Evolutionary conservation across 2,329 filamentous ascomycete species (phyloP).

Genomic region (Fusarium veterinarium): DNA sequence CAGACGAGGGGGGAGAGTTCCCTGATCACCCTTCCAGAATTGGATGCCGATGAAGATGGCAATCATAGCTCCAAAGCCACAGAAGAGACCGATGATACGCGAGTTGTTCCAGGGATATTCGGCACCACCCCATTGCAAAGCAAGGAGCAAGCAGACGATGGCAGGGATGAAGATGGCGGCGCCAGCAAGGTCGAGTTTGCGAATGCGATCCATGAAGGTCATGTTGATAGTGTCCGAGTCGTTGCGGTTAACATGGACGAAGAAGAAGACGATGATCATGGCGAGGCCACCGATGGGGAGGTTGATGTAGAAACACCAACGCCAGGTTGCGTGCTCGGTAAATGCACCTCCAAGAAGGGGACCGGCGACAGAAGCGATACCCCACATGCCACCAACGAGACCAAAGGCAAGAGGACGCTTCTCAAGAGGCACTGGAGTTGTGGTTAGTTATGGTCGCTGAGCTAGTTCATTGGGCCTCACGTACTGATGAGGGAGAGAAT

Average conservation of each 20-base stretch:
- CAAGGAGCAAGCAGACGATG: conserved; percentile 65
- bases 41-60: conserved; percentile 61
- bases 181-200: conserved; percentile 62
- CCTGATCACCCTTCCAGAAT: conserved; percentile 55
- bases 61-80: conserved; percentile 59
- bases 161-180: conserved; percentile 63
- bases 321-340: conserved; percentile 61
- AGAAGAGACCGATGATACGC: conserved; percentile 63
- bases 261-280: conserved; percentile 60
- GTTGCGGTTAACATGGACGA: conserved; percentile 56
- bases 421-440: conserved; percentile 59
- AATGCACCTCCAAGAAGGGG: conserved; percentile 64
- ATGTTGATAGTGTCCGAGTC: conserved; percentile 48
- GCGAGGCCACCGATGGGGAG: conserved; percentile 61
- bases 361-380: conserved; percentile 63
- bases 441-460: background rate
- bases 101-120: conserved; percentile 62
- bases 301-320: conserved; percentile 64
- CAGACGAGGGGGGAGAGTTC: conserved; percentile 60
- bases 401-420: conserved; percentile 67
- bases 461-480: background rate
- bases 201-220: conserved; percentile 52
- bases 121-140: conserved; percentile 67
- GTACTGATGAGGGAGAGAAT: conserved; percentile 58
- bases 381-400: conserved; percentile 66